Conservation (phyloP, 208 protist genomes). For the Trypanosoma cruzi region DNA sequence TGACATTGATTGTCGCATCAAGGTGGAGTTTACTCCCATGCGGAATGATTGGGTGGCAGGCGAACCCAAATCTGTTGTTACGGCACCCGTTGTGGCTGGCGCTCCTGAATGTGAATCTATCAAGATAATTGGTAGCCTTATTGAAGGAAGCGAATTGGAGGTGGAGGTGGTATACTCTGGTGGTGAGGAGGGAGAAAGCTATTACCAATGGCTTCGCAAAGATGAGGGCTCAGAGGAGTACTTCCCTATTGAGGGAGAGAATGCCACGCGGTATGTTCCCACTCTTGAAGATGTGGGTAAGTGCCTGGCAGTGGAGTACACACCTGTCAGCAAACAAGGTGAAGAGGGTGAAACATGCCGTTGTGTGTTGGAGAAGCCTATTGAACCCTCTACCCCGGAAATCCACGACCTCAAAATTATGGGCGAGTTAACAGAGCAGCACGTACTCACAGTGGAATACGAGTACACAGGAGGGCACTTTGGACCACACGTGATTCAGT, state of each 20-base stretch:
- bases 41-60: conserved; percentile 90
- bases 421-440: conserved; percentile 70
- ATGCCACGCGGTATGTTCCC: conserved; percentile 72
- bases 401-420: conserved; percentile 65
- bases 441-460: conserved; percentile 78
- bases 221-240: conserved; percentile 60
- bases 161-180: conserved; percentile 86
- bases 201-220: conserved; percentile 93
- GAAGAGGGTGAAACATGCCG: conserved; percentile 89
- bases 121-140: conserved; percentile 89
- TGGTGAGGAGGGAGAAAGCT: conserved; percentile 86
- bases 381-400: conserved; percentile 67
- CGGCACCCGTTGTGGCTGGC: conserved; percentile 62
- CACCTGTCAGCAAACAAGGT: conserved; percentile 81
- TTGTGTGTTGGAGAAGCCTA: conserved; percentile 88
- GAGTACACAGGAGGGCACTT: conserved; percentile 84
- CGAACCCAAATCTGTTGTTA: conserved; percentile 72
- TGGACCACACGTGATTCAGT: conserved; percentile 85
- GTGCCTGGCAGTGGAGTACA: conserved; percentile 91
- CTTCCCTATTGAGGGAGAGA: conserved; percentile 82
- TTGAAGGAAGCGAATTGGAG: conserved; percentile 82
- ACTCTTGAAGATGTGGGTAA: conserved; percentile 87
- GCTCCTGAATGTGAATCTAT: conserved; percentile 87
- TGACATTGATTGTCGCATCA: conserved; percentile 87
- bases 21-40: conserved; percentile 87